These are phyloP conservation scores for Lagenaria siceraria DNA, from an alignment of 306 rosid genomes.

Conservation along the genomic window DNA sequence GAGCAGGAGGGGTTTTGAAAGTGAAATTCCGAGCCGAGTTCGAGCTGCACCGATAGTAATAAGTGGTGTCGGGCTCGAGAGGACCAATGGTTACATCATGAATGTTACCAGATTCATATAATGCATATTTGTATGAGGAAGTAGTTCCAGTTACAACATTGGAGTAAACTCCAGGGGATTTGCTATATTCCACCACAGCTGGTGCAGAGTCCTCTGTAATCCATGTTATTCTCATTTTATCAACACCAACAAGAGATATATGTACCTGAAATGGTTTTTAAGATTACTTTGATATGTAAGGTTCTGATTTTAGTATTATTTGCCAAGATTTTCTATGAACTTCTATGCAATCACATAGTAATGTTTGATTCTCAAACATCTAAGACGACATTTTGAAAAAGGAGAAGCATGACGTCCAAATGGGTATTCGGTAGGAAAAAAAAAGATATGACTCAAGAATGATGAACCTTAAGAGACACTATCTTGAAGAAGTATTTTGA, in stretches of 20 bases:
- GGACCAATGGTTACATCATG: slow-evolving; percentile 66
- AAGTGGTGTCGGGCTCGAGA: slow-evolving; percentile 31
- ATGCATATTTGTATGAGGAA: slow-evolving; percentile 16
- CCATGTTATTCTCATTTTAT: slow-evolving; percentile 71
- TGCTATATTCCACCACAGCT: slow-evolving; percentile 36
- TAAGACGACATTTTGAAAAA: too few relatives aligned
- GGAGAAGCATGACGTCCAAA: too few relatives aligned
- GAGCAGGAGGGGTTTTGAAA: slow-evolving; percentile 57
- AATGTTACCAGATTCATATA: slow-evolving; percentile 44
- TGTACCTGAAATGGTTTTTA: slow-evolving; percentile 44
- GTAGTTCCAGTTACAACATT: slow-evolving; percentile 30
- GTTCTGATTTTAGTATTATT: not conserved
- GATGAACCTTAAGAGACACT: too few relatives aligned
- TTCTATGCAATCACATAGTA: too few relatives aligned
- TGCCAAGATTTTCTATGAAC: not conserved
- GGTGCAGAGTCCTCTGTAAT: slow-evolving; percentile 27
- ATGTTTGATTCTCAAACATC: too few relatives aligned
- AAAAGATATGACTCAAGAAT: too few relatives aligned
- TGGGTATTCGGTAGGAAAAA: too few relatives aligned
- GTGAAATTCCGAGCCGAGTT: slow-evolving; percentile 21
- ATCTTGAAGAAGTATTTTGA: too few relatives aligned
- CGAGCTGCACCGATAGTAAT: slow-evolving; percentile 54
- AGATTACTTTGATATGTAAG: not conserved
- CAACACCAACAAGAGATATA: slow-evolving; percentile 53
- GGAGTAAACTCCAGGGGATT: slow-evolving; percentile 26